Conservation (phyloP, 306 rosid species). For the Prunus dulcis region DNA sequence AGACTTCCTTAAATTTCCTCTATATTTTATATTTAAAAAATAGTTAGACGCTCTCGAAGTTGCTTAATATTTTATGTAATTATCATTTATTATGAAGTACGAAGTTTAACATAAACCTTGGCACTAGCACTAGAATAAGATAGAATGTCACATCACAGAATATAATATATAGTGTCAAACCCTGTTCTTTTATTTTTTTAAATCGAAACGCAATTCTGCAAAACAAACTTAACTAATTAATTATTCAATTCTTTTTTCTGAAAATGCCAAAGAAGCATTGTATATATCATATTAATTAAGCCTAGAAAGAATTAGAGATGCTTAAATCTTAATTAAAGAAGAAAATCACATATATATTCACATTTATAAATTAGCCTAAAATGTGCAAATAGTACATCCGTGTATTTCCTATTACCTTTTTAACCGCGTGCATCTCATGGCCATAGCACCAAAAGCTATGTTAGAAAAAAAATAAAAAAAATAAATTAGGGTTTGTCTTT, state of each 20-base stretch:
- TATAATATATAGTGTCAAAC: not conserved
- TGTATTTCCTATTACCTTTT: not conserved
- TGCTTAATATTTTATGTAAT: not conserved
- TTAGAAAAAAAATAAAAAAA: not conserved
- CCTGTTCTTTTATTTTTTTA: not conserved
- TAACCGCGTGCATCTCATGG: not conserved
- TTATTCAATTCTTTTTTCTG: not conserved
- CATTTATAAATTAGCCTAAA: too few species aligned
- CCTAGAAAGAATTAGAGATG: not conserved
- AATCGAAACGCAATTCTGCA: not conserved
- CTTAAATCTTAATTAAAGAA: too few species aligned
- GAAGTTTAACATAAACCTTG: not conserved
- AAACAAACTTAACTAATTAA: not conserved
- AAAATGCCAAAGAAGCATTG: too few species aligned
- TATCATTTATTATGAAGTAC: not conserved
- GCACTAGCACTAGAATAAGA: not conserved
- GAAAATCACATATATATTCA: too few species aligned
- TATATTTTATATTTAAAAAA: too few species aligned
- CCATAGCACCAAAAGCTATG: not conserved
- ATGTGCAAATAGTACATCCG: not conserved
- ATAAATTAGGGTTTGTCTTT: constrained; percentile 21
- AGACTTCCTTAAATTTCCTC: too few species aligned
- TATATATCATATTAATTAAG: too few species aligned
- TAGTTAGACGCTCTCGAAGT: not conserved
- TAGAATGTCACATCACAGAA: not conserved